Evolutionary conservation across 129 eudicot genomes (phyloP).

Genomic region (Lactuca saligna): DNA sequence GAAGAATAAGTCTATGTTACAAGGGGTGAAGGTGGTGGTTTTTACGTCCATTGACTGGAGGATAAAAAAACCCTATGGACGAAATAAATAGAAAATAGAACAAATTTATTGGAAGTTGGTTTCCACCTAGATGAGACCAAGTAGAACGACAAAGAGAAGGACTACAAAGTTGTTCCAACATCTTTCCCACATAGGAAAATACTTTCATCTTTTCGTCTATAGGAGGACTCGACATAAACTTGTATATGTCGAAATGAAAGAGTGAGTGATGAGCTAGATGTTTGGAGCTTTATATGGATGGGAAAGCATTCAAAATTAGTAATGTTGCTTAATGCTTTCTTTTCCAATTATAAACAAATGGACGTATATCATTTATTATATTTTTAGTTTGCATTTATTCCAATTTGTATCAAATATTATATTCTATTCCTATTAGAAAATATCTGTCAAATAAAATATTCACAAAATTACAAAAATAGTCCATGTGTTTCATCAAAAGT

Average conservation of each 20-base stretch:
- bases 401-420: no score
- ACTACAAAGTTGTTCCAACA: constrained; percentile 28
- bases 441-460: no score
- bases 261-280: not conserved
- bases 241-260: not conserved
- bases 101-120: constrained; percentile 15
- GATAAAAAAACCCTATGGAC: constrained; percentile 35
- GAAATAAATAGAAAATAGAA: constrained; percentile 44
- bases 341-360: no score
- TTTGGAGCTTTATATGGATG: constrained; percentile 1
- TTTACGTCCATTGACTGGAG: constrained; percentile 34
- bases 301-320: not conserved
- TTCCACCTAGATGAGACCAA: constrained; percentile 14
- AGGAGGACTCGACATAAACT: not conserved
- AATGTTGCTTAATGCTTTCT: not conserved
- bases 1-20: constrained; percentile 45
- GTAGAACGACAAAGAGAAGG: constrained; percentile 6
- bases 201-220: not conserved
- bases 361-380: no score
- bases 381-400: no score
- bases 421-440: no score
- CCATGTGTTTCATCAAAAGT: no score
- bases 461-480: no score
- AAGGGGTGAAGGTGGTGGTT: constrained; percentile 28
- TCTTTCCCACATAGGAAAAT: constrained; percentile 10